phyloP scores from a whole-genome alignment of 257 asterid genomes.

The Solanum verrucosum region DNA sequence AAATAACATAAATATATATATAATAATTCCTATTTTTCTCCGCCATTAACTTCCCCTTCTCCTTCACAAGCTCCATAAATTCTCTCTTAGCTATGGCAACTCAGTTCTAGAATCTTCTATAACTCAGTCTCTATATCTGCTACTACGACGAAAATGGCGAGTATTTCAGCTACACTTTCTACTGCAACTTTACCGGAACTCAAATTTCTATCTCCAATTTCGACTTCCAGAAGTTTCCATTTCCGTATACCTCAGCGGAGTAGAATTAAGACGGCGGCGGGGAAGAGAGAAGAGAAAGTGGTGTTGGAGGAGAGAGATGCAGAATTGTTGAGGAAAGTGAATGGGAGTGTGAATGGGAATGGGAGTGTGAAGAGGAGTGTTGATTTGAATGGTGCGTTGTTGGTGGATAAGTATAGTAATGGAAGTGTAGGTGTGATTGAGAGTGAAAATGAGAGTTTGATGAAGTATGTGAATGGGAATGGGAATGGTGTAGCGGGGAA shows the following conservation, averaged over 20 bases:
- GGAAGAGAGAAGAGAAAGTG: conserved; percentile 33
- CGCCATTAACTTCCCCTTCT: conserved; percentile 5
- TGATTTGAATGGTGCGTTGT: conserved; percentile 4
- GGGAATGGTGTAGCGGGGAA: background rate
- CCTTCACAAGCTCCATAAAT: background rate
- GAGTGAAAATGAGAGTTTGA: conserved; percentile 29
- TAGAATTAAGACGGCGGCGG: conserved; percentile 18
- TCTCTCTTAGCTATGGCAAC: background rate
- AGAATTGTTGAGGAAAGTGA: conserved; percentile 26
- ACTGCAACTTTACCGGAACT: conserved; percentile 23
- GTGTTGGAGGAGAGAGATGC: conserved; percentile 39
- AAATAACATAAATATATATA: background rate
- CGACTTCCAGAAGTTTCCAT: conserved; percentile 30
- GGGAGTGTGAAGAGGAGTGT: conserved; percentile 12
- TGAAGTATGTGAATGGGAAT: conserved; percentile 46
- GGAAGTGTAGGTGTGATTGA: conserved; percentile 31
- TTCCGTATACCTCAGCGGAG: conserved; percentile 6
- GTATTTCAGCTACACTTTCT: conserved; percentile 23
- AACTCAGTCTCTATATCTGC: background rate
- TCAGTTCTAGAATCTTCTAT: background rate
- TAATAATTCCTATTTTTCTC: conserved; percentile 5
- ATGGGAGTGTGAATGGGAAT: conserved; percentile 43
- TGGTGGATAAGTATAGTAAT: conserved; percentile 33
- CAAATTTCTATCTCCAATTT: conserved; percentile 31
- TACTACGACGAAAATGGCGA: conserved; percentile 21